Evolutionary conservation across 1,139 yeast genomes (phyloP), one percentile per base, ranked within the genome.

Genomic region (Zygosaccharomyces sapae): DNA sequence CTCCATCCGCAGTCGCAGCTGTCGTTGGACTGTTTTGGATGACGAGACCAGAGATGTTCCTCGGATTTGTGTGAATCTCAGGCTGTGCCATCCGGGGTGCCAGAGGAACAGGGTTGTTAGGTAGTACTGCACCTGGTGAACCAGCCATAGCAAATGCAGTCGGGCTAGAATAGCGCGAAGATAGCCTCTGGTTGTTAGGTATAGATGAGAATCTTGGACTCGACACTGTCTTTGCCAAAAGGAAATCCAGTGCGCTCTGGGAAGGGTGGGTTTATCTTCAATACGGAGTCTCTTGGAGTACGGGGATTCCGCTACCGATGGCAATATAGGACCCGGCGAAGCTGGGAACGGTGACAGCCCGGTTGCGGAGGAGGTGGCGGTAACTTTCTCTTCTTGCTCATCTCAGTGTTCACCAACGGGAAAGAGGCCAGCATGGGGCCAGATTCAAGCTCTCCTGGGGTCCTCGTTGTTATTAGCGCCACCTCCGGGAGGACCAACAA

Each of bases 191-290:
- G 27, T 43, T 44, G 19, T 37, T 41, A 36, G 41, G 56, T 38
- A 31, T 48, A 31, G 46, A 45, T 24, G 55, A 47, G 2, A 54
- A 41, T 30, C 58, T 55, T 1, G 65, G 63, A 33, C 60, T 62
- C 9, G 57, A 49, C 2, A 57, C 48, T 1, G 65, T 53, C 36
- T 55, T 57, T 7, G 61, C 54, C 33, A 64, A 47, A 12, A 64
- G 46, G 1, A 66, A 55, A 37, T 64, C 66, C 24, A 64, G 45
- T 2, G 67, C 64, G 10, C 63, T 55, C 33, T 58, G 59, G 5
- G 62, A 56, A 1, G 63, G 1, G 63, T 60, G 1, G 59, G 57
- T 34, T 52, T 60, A 10, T 62, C 66, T 16, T 62, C 65, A 10
- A 55, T 43, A 33, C 58, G 55, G 16, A 51, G 44, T 9, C 65